A percentile compares a stretch with the other conserved stretches of the same genome.
phyloP scores from a whole-genome alignment of 2,329 filamentous ascomycete species.

The Pseudogymnoascus sp. region DNA sequence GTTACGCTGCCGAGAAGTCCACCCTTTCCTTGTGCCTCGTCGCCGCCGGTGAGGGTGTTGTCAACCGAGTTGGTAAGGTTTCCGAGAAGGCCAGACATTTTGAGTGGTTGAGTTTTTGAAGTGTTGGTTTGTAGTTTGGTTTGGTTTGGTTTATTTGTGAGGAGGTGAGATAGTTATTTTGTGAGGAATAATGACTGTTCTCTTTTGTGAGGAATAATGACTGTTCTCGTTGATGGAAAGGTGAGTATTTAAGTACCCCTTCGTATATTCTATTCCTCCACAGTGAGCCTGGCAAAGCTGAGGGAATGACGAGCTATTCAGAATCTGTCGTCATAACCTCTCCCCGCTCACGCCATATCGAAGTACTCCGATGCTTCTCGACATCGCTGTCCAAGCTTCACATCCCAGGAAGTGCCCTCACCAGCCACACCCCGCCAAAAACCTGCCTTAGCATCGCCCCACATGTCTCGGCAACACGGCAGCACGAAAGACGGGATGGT shows the following conservation, averaged over 20 bases:
- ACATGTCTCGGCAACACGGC: not conserved
- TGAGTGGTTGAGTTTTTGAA: slow-evolving; percentile 11
- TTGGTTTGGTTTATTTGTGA: slow-evolving; percentile 7
- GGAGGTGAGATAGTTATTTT: not conserved
- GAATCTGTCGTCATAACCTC: not conserved
- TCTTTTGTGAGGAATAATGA: not conserved
- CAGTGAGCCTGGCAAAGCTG: not conserved
- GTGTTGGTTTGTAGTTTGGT: not conserved
- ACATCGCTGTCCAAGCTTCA: slow-evolving; percentile 3
- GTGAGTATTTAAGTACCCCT: not conserved
- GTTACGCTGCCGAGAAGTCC: slow-evolving; percentile 30
- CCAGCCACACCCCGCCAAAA: not conserved
- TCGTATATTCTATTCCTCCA: not conserved
- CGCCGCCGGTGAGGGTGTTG: slow-evolving; percentile 32
- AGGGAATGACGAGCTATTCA: not conserved
- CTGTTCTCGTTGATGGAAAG: not conserved
- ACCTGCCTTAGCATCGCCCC: not conserved
- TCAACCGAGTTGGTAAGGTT: slow-evolving; percentile 29
- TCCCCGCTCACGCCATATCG: not conserved
- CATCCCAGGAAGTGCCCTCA: not conserved
- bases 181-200: not conserved
- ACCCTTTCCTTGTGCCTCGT: slow-evolving; percentile 31
- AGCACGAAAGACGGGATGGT: not conserved
- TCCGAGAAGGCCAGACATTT: slow-evolving; percentile 29
- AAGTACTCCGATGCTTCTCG: not conserved